These are phyloP conservation scores for Acanthamoeba castellanii DNA, from an alignment of 208 protist genomes.

Conservation along the genomic window DNA sequence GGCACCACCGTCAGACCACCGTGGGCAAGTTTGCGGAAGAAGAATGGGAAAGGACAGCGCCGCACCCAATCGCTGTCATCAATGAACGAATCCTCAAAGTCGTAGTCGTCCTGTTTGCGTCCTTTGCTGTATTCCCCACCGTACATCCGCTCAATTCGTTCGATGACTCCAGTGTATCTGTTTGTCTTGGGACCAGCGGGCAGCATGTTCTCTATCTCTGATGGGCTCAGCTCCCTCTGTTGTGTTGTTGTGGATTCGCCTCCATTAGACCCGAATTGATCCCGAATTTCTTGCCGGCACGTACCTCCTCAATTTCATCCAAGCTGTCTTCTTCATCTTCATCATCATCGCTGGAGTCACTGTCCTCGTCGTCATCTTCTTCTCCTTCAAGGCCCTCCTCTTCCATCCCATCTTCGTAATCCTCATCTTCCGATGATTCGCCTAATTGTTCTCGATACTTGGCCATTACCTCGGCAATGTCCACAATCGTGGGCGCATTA, in stretches of 20 bases:
- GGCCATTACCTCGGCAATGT: constrained; percentile 48
- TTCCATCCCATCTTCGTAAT: constrained; percentile 17
- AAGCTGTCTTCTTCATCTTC: constrained; percentile 15
- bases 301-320: constrained; percentile 43
- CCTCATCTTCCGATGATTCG: constrained; percentile 53
- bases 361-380: neutral
- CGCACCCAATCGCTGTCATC: constrained; percentile 51
- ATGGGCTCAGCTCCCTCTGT: constrained; percentile 35
- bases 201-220: constrained; percentile 42
- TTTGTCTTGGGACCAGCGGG: constrained; percentile 10
- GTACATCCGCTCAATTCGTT: constrained; percentile 27
- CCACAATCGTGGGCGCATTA: constrained; percentile 4
- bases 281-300: neutral
- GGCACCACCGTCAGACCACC: neutral
- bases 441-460: constrained; percentile 56
- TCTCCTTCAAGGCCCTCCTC: neutral
- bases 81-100: constrained; percentile 55
- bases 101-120: constrained; percentile 43
- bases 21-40: neutral
- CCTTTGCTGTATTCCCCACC: constrained; percentile 38
- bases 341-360: neutral
- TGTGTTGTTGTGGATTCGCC: too few relatives aligned
- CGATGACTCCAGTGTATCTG: constrained; percentile 1
- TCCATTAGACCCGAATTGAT: neutral
- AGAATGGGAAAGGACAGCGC: neutral